Conservation (phyloP, 345 rosid species). For the Populus nigra region DNA sequence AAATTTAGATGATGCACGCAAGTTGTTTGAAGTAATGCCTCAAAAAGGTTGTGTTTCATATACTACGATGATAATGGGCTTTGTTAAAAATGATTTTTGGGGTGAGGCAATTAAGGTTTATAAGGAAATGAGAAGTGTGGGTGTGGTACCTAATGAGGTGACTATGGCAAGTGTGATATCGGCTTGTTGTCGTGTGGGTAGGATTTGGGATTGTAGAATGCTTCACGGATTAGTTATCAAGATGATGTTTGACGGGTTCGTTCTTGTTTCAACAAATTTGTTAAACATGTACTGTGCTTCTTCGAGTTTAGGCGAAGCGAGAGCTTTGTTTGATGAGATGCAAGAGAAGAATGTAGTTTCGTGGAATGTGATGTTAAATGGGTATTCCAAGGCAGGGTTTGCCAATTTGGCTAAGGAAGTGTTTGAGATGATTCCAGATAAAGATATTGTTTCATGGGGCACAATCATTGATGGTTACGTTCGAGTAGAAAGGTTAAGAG, state of each 20-base stretch:
- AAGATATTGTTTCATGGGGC: conserved; percentile 81
- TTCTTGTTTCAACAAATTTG: conserved; percentile 68
- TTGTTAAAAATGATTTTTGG: conserved; percentile 44
- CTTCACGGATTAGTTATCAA: conserved; percentile 59
- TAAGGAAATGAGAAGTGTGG: conserved; percentile 54
- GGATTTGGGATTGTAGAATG: conserved; percentile 54
- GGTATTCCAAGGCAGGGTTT: conserved; percentile 68
- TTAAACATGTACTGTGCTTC: conserved; percentile 61
- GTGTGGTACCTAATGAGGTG: conserved; percentile 52
- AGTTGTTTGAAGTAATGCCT: conserved; percentile 66
- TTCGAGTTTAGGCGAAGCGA: conserved; percentile 54
- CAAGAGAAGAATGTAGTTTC: conserved; percentile 55
- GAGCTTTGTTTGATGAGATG: conserved; percentile 64
- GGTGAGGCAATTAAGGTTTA: conserved; percentile 49
- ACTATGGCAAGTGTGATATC: conserved; percentile 58
- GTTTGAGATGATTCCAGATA: conserved; percentile 55
- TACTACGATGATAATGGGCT: conserved; percentile 68
- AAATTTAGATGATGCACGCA: conserved; percentile 46
- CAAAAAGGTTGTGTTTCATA: conserved; percentile 56
- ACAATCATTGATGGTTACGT: conserved; percentile 65
- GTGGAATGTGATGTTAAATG: conserved; percentile 91
- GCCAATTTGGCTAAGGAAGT: conserved; percentile 49
- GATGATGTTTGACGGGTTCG: conserved; percentile 39
- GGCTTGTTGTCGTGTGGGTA: conserved; percentile 49
- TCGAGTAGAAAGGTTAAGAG: conserved; percentile 41